These are phyloP conservation scores for Truncatella angustata DNA, from an alignment of 2,329 filamentous ascomycete species.

Conservation along the genomic window DNA sequence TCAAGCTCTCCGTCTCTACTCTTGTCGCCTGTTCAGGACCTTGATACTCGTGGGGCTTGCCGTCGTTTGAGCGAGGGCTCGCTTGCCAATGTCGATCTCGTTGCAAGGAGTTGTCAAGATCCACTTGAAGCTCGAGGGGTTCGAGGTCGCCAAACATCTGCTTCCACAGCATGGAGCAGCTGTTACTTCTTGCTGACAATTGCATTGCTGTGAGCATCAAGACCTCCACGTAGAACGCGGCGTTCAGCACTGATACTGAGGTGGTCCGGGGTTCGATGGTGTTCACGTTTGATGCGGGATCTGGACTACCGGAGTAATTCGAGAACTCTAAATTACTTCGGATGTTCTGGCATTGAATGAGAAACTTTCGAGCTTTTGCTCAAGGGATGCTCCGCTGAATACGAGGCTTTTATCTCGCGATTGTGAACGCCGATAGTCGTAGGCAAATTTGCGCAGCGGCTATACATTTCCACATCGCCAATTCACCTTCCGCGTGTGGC, in stretches of 20 bases:
- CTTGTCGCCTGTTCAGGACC: too few relatives aligned
- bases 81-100: too few relatives aligned
- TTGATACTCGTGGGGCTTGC: not conserved
- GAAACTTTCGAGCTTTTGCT: constrained; percentile 1
- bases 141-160: not conserved
- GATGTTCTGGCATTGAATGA: not conserved
- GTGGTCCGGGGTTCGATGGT: too few relatives aligned
- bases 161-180: not conserved
- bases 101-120: too few relatives aligned
- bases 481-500: constrained; percentile 1
- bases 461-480: not conserved
- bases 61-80: not conserved
- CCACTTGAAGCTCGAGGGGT: not conserved
- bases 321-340: not conserved
- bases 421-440: not conserved
- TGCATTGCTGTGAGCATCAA: not conserved
- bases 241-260: too few relatives aligned
- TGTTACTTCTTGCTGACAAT: not conserved
- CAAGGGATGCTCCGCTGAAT: not conserved
- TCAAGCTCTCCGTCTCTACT: constrained; percentile 6
- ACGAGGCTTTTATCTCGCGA: not conserved
- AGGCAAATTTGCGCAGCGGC: not conserved
- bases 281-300: not conserved
- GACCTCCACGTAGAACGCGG: not conserved
- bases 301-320: not conserved